Conservation (phyloP, 768 basidiomycete species). For the Lanmaoa rubissima region DNA sequence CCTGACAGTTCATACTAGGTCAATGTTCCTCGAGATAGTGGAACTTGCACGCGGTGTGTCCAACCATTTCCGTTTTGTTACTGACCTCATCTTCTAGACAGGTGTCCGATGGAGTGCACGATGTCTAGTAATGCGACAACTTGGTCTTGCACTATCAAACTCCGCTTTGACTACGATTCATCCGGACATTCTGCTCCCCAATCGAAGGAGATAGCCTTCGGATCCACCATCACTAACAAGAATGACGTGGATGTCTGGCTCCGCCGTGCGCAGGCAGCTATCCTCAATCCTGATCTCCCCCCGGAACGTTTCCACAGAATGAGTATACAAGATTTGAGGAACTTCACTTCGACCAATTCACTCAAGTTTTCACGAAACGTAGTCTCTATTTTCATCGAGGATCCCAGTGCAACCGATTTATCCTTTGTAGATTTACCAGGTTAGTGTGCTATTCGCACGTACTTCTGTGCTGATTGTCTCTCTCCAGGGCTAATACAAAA, state of each 20-base stretch:
- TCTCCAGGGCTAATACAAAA: slow-evolving; percentile 59
- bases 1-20: slow-evolving; percentile 37
- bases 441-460: slow-evolving; percentile 13
- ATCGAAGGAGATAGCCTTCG: slow-evolving; percentile 25
- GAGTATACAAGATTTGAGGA: slow-evolving; percentile 26
- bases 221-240: slow-evolving; percentile 31
- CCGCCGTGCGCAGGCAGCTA: slow-evolving; percentile 46
- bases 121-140: slow-evolving; percentile 39
- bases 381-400: slow-evolving; percentile 45
- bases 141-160: slow-evolving; percentile 46
- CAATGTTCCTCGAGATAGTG: slow-evolving; percentile 58
- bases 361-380: slow-evolving; percentile 50
- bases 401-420: slow-evolving; percentile 46
- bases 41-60: slow-evolving; percentile 55
- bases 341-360: slow-evolving; percentile 20
- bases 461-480: slow-evolving; percentile 4
- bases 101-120: slow-evolving; percentile 54
- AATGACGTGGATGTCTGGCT: slow-evolving; percentile 40
- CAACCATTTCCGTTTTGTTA: background rate
- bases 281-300: slow-evolving; percentile 33
- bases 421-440: slow-evolving; percentile 58
- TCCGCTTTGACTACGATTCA: slow-evolving; percentile 36
- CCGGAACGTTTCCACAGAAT: slow-evolving; percentile 22
- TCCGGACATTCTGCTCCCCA: slow-evolving; percentile 23
- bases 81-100: slow-evolving; percentile 15